Base-by-base conservation (phyloP, 2,329 filamentous ascomycete species). In the Claviceps sp. region DNA sequence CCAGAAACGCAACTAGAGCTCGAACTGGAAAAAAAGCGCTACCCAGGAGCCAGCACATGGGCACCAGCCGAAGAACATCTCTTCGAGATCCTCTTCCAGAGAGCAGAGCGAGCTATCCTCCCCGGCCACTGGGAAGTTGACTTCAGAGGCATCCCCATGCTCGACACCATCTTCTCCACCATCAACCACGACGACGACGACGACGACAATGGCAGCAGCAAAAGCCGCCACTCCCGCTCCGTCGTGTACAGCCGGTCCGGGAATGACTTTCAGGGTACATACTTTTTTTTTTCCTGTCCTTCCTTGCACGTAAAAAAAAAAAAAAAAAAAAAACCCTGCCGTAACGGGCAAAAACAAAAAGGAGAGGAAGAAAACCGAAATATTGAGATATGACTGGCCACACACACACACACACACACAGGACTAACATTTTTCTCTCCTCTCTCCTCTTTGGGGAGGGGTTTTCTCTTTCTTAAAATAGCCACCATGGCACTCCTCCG, bases 41-140 rank as follows among this genome's bases (percentile, higher is more conserved):
- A 69, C 50, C 68, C 68, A 0, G 68, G 68, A 23, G 67, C 74
- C 42, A 69, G 68, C 45, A 64, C 69, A 51, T 80, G 77, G 75
- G 68, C 78, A 29, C 62, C 68, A 9, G 71, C 71, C n/a, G 77
- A 79, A 56, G 68, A 71, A 34, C 60, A 57, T 2, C 62, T 73
- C 36, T 73, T 72, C 50, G 67, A 71, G 57, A 64, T 69, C 39
- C 55, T 73, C 2, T 73, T 66, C 53, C 60, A 67, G 56, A 59
- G 70, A n/a, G 65, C 71, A 53, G 65, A 70, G 52, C 60, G 68
- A 2, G 66, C 70, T 2, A 62, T 73, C 34, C 55, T 73, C 11
- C 70, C 71, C 1, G 52, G 59, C 4, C 64, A 68, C 34, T 73
- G 70, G 70, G 59, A 62, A 14, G 57, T 70, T 14, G 69, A 71